phyloP scores from a whole-genome alignment of 805 yeast genomes.

The Yarrowia deformans region DNA sequence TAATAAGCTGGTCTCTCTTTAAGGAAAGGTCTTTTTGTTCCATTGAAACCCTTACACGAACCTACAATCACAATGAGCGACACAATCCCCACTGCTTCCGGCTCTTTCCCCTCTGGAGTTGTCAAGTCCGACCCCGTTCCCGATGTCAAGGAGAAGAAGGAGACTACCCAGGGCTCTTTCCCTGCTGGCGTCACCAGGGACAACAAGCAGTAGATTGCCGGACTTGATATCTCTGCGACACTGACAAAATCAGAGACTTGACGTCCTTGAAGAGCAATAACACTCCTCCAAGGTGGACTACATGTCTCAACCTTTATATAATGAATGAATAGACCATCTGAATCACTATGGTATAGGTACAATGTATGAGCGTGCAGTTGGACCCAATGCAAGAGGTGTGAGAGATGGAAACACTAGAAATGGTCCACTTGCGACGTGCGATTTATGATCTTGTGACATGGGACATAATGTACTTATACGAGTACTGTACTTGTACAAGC shows the following conservation, averaged over 20 bases:
- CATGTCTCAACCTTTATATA: neutral
- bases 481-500: too few relatives aligned
- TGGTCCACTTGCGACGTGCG: too few relatives aligned
- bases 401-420: too few relatives aligned
- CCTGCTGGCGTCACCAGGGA: conserved; percentile 32
- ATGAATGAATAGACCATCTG: conserved; percentile 6
- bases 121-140: conserved; percentile 35
- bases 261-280: neutral
- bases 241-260: neutral
- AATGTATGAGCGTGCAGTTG: too few relatives aligned
- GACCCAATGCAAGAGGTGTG: too few relatives aligned
- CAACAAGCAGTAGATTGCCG: conserved; percentile 15
- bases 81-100: conserved; percentile 33
- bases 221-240: neutral
- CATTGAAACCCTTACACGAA: neutral
- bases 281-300: neutral
- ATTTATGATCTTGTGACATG: too few relatives aligned
- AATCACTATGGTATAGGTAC: neutral
- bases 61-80: conserved; percentile 20
- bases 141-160: conserved; percentile 22
- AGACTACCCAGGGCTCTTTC: conserved; percentile 33
- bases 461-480: too few relatives aligned
- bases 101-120: conserved; percentile 36
- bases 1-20: conserved; percentile 11
- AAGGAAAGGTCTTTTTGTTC: neutral